Evolutionary conservation across 495 filamentous ascomycete genomes (phyloP).

Genomic region (Pseudoneurospora amorphoporcata): DNA sequence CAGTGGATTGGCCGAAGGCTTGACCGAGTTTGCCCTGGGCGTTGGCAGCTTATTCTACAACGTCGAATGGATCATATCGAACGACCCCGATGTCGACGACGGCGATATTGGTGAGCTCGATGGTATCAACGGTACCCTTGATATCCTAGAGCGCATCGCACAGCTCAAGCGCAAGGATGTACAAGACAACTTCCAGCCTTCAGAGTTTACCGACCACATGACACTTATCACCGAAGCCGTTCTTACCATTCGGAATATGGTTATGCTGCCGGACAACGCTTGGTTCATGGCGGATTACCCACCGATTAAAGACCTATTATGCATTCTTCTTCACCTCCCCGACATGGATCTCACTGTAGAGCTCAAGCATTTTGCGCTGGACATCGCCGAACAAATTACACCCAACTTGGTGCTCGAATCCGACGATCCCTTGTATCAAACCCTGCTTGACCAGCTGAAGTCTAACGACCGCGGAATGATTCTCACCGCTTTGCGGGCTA

Average conservation of each 20-base stretch:
- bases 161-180: constrained; percentile 41
- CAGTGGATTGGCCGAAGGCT: constrained; percentile 75
- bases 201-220: constrained; percentile 59
- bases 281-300: constrained; percentile 62
- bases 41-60: constrained; percentile 67
- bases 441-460: constrained; percentile 57
- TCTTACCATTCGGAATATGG: constrained; percentile 87
- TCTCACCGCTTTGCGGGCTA: constrained; percentile 67
- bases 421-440: constrained; percentile 67
- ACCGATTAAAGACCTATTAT: constrained; percentile 67
- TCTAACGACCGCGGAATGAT: constrained; percentile 79
- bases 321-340: constrained; percentile 71
- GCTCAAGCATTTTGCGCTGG: constrained; percentile 81
- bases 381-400: constrained; percentile 86
- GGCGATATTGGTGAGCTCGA: constrained; percentile 50
- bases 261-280: constrained; percentile 81
- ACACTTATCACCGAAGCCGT: constrained; percentile 76
- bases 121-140: constrained; percentile 63
- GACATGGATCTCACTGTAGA: constrained; percentile 65
- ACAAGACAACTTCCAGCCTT: constrained; percentile 63
- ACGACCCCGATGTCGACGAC: constrained; percentile 46
- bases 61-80: constrained; percentile 70
- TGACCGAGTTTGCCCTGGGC: constrained; percentile 73
- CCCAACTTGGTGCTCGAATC: constrained; percentile 62
- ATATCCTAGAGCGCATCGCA: constrained; percentile 59